A percentile compares a stretch with the other conserved stretches of the same genome.
Evolutionary conservation across 228 moss, liverwort and hornwort species (phyloP).

Genomic region (Sphagnum magellanicum): DNA sequence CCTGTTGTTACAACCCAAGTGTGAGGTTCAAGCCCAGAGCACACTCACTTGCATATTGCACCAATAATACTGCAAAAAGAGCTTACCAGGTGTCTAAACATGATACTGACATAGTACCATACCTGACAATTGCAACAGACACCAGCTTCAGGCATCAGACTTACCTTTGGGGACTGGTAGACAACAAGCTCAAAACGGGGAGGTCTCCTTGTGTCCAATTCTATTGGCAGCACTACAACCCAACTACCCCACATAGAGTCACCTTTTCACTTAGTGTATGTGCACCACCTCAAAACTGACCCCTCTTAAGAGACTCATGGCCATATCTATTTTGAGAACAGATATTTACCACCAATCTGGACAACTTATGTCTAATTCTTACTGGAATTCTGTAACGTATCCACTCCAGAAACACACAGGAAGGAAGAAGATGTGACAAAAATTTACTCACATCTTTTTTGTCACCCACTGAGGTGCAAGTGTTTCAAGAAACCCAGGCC

Average conservation of each 20-base stretch:
- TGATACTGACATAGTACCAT: background rate
- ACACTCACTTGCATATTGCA: background rate
- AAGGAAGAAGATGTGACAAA: background rate
- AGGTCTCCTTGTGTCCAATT: constrained; percentile 51
- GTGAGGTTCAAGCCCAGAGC: constrained; percentile 14
- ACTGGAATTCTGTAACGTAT: background rate
- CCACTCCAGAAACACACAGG: background rate
- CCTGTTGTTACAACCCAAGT: constrained; percentile 44
- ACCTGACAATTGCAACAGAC: background rate
- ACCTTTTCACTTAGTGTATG: background rate
- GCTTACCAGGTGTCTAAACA: background rate
- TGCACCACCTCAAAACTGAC: background rate
- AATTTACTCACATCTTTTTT: constrained; percentile 67
- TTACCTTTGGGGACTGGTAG: constrained; percentile 74
- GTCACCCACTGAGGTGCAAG: constrained; percentile 71
- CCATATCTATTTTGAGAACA: background rate
- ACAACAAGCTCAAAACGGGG: constrained; percentile 73
- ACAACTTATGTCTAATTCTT: background rate
- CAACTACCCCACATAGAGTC: constrained; percentile 53
- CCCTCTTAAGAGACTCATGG: background rate
- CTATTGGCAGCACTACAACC: constrained; percentile 79
- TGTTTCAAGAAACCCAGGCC: constrained; percentile 66
- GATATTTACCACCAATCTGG: background rate
- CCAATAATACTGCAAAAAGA: background rate
- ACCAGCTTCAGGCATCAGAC: background rate